A percentile compares a stretch with the other conserved stretches of the same genome.
phyloP scores from a whole-genome alignment of 371 early-diverging fungal species.

The Apophysomyces elegans region DNA sequence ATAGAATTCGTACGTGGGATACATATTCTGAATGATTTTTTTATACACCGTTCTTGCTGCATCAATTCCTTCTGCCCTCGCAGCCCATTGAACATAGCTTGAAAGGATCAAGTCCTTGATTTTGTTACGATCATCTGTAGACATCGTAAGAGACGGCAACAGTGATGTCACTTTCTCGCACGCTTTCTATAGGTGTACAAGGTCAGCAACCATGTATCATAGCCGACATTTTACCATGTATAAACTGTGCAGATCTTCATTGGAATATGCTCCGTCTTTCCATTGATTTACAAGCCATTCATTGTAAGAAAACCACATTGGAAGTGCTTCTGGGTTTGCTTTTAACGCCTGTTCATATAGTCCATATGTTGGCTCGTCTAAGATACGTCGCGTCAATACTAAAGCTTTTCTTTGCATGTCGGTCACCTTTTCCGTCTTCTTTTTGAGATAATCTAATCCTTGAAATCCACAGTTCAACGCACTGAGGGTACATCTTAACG shows the following conservation, averaged over 20 bases:
- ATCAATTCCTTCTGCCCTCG: constrained; percentile 51
- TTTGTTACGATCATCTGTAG: constrained; percentile 45
- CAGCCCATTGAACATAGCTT: constrained; percentile 55
- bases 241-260: constrained; percentile 35
- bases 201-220: constrained; percentile 22
- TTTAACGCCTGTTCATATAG: constrained; percentile 39
- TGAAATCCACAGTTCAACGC: constrained; percentile 46
- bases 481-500: constrained; percentile 40
- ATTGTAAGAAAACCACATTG: constrained; percentile 55
- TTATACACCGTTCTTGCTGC: constrained; percentile 56
- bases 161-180: constrained; percentile 47
- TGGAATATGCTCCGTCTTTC: constrained; percentile 11
- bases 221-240: constrained; percentile 26
- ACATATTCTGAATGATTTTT: constrained; percentile 55
- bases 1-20: constrained; percentile 65
- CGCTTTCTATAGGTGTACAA: constrained; percentile 39
- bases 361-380: constrained; percentile 22
- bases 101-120: constrained; percentile 52
- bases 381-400: not conserved
- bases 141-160: constrained; percentile 51
- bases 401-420: constrained; percentile 5
- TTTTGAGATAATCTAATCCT: constrained; percentile 29
- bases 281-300: constrained; percentile 37
- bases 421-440: constrained; percentile 18
- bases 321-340: constrained; percentile 39